Evolutionary conservation across 2,329 filamentous ascomycete species (phyloP).

Genomic region (Penicillium sp.): DNA sequence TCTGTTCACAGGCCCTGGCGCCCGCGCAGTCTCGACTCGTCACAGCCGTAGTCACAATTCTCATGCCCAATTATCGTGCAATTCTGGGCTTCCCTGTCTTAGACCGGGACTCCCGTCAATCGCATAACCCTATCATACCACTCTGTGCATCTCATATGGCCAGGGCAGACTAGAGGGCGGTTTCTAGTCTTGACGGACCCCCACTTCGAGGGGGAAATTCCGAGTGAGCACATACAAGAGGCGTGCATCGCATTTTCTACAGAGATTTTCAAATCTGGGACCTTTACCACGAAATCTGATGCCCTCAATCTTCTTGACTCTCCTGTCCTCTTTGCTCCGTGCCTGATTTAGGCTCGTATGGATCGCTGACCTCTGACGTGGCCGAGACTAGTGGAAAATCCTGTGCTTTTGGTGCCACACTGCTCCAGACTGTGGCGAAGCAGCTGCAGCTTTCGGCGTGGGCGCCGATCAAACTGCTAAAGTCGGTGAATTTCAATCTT

Average conservation of each 20-base stretch:
- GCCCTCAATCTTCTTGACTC: background rate
- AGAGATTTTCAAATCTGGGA: background rate
- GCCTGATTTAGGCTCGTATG: slow-evolving; percentile 10
- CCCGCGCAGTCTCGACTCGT: slow-evolving; percentile 21
- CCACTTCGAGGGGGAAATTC: slow-evolving; percentile 21
- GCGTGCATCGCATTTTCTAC: slow-evolving; percentile 4
- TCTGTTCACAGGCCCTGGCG: slow-evolving; percentile 16
- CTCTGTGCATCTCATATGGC: slow-evolving; percentile 22
- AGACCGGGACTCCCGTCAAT: slow-evolving; percentile 27
- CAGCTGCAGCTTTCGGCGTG: slow-evolving; percentile 30
- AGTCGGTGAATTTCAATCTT: slow-evolving; percentile 22
- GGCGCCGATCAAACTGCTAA: slow-evolving; percentile 21
- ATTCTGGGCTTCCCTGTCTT: slow-evolving; percentile 14
- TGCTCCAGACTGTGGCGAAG: slow-evolving; percentile 42
- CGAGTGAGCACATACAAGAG: slow-evolving; percentile 21
- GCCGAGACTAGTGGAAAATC: slow-evolving; percentile 23
- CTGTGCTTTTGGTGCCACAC: slow-evolving; percentile 21
- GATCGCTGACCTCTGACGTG: slow-evolving; percentile 36
- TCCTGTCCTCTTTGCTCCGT: slow-evolving; percentile 6
- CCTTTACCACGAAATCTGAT: background rate
- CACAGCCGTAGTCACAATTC: slow-evolving; percentile 24
- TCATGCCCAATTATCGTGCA: slow-evolving; percentile 29
- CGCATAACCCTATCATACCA: slow-evolving; percentile 28
- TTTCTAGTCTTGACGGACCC: slow-evolving; percentile 9
- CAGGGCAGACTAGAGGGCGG: slow-evolving; percentile 6